phyloP scores from a whole-genome alignment of 169 alveolate species.

The Plasmodium ovale region DNA sequence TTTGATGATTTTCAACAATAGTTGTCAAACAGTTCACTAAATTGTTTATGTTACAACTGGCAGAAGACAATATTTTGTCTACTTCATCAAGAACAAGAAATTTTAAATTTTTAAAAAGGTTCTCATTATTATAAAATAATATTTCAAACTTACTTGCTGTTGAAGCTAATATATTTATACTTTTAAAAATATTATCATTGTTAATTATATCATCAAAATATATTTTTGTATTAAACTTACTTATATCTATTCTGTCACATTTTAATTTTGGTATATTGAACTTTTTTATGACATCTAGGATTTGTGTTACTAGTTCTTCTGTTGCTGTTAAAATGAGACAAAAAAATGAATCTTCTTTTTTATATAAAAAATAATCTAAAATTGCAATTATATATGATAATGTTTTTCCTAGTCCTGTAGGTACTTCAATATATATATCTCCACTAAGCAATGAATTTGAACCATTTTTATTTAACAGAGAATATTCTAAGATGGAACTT shows the following conservation, averaged over 20 bases:
- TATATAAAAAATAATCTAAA: conserved; percentile 74
- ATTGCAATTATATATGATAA: conserved; percentile 78
- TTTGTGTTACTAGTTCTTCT: conserved; percentile 93
- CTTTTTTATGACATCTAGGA: conserved; percentile 86
- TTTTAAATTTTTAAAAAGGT: conserved; percentile 61
- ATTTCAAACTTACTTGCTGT: conserved; percentile 68
- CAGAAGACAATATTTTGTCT: conserved; percentile 69
- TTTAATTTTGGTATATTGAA: conserved; percentile 78
- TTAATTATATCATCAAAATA: conserved; percentile 58
- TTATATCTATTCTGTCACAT: conserved; percentile 27
- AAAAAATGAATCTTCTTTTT: conserved; percentile 67
- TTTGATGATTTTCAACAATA: conserved; percentile 46
- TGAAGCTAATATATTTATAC: conserved; percentile 41
- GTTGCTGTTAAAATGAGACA: conserved; percentile 93
- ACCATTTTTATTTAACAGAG: conserved; percentile 60
- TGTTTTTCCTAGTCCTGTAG: conserved; percentile 83
- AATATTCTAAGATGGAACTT: conserved; percentile 35
- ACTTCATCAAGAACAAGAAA: conserved; percentile 80
- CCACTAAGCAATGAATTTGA: conserved; percentile 59
- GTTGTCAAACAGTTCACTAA: conserved; percentile 48
- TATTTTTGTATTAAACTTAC: conserved; percentile 34
- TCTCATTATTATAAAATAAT: conserved; percentile 68
- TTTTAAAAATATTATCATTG: conserved; percentile 2
- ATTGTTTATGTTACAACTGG: conserved; percentile 18
- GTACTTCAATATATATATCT: conserved; percentile 81